Base-by-base conservation (phyloP, 2,329 filamentous ascomycete genomes). In the Neofusicoccum kwambonambiense region DNA sequence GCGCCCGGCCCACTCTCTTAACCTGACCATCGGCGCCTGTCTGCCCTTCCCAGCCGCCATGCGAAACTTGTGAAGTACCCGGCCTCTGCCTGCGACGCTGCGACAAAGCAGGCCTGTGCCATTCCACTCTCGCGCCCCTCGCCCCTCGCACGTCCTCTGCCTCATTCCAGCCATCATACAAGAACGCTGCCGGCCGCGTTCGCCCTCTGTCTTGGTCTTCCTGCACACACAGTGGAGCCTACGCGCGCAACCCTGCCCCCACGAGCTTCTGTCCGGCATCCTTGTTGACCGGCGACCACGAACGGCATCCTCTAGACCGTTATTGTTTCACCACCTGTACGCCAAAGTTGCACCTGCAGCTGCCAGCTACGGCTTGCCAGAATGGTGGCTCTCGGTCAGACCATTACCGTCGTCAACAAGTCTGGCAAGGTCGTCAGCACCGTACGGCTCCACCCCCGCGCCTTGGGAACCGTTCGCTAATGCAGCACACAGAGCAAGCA, bases 381-480 rank as follows among this genome's bases (percentile, higher is more conserved):
- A 17, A 65, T 65, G 63, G 63, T 65, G n/a, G 63, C 63, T 35
- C 54, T 86, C 37, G 83, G 85, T 68, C 89, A 96, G 79, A 94
- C 91, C 57, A 88, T 97, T 70, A 93, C 92, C 69, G 91, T 96
- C 73, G 90, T 96, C 79, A 95, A 96, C 81, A 93, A 87, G 77
- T 95, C 92, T 65, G 92, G 92, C 72, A 96, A 96, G 80, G 89
- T 96, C 58, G 91, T 97, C 71, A 93, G 89, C 83, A 95, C 90
- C 66, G 92, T 93, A 83, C 77, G 89, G 83, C 68, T 66, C 51
- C 56, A 65, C 67, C 56, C 52, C 66, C 42, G 47, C 56, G 65
- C 60, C 64, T 66, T 62, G n/a, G 54, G 50, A 49, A 47, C 44
- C 19, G 49, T 35, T 60, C 49, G 37, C 56, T 62, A 57, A 60